Conservation (phyloP, 2,329 filamentous ascomycete species). For the Scleromitrula shiraiana region DNA sequence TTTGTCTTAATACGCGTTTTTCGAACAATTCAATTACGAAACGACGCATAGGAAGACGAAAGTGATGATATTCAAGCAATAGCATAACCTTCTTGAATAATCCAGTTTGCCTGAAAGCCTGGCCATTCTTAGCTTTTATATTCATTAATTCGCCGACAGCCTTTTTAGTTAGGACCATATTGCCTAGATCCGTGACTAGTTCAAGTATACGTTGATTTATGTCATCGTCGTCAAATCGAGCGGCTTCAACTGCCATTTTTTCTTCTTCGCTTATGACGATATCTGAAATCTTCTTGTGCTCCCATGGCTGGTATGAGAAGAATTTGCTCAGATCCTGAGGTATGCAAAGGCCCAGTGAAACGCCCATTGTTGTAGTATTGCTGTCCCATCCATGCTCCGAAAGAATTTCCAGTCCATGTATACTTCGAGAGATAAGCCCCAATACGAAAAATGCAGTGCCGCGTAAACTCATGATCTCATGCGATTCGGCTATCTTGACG, state of each 20-base stretch:
- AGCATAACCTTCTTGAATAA: slow-evolving; percentile 82
- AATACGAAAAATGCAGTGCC: slow-evolving; percentile 96
- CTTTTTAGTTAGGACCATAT: slow-evolving; percentile 86
- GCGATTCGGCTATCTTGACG: slow-evolving; percentile 77
- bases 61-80: slow-evolving; percentile 82
- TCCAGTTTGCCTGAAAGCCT: slow-evolving; percentile 64
- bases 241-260: slow-evolving; percentile 38
- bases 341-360: slow-evolving; percentile 80
- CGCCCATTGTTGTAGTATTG: slow-evolving; percentile 73
- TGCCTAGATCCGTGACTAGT: slow-evolving; percentile 79
- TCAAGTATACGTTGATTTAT: slow-evolving; percentile 70
- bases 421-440: slow-evolving; percentile 82
- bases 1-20: slow-evolving; percentile 73
- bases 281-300: slow-evolving; percentile 29
- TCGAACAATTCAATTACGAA: slow-evolving; percentile 94
- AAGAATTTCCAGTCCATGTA: slow-evolving; percentile 86
- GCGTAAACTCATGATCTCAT: slow-evolving; percentile 84
- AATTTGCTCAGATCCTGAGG: slow-evolving; percentile 71
- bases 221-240: slow-evolving; percentile 48
- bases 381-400: slow-evolving; percentile 89
- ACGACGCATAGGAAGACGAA: slow-evolving; percentile 75
- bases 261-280: slow-evolving; percentile 35
- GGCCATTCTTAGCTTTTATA: slow-evolving; percentile 67
- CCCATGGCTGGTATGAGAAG: slow-evolving; percentile 61
- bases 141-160: slow-evolving; percentile 74